Base-by-base conservation (phyloP, 2,329 filamentous ascomycete genomes). In the Ceratocystis smalleyi region DNA sequence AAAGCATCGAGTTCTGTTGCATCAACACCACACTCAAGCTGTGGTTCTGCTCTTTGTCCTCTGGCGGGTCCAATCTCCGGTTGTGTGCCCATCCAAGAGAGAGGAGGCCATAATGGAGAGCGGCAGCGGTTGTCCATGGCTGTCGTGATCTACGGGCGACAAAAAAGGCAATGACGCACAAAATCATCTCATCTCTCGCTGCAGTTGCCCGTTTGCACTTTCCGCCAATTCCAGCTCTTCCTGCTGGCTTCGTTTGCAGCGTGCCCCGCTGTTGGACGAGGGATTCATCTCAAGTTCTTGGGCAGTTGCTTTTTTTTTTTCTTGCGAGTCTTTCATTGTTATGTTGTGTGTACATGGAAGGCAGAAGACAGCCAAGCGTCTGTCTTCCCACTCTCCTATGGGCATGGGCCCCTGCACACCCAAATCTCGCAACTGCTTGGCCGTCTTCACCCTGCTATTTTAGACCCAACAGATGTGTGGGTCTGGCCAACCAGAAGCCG, bases 361-460 rank as follows among this genome's bases (percentile, higher is more conserved):
- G 35, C 35, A 40, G 35, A 12, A 3, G 10, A 10, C 35, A 40
- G 35, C 10, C 15, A 40, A 12, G 19, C 47, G 47, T 55, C 27
- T 55, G 47, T 55, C 27, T 55, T 55, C 27, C 19, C 4, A 7
- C 7, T 55, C 51, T 55, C 51, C 27, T 5, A n/a, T 49, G 47
- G 47, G 47, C 47, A n/a, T n/a, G n/a, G n/a, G n/a, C n/a, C 51
- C 51, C 51, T 57, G 54, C 27, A 7, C 27, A 15, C 17, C 27
- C 54, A 57, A 57, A 57, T 57, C 27, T 57, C 54, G 54, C 54
- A 57, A 57, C 2, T 57, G 54, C 54, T 30, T 30, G 5, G n/a
- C 24, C 22, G 3, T 57, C 27, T n/a, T 8, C 54, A 57, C 35
- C 54, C 54, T 35, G 17, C 27, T 57, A 57, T 57, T 57, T 57